Base-by-base conservation (phyloP, 441 rosid genomes). In the Manihot esculenta region DNA sequence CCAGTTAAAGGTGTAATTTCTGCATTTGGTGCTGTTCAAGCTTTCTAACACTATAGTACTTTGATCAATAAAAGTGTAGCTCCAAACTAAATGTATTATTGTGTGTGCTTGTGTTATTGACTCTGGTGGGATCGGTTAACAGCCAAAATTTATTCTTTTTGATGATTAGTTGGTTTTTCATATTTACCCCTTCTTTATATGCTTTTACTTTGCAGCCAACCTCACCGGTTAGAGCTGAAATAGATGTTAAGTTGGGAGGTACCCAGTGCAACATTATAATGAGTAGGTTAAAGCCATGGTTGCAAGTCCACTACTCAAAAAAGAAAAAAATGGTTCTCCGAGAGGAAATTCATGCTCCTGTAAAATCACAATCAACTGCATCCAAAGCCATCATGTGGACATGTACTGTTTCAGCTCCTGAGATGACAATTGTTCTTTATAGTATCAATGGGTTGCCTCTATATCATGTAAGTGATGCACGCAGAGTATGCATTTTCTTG, bases 351-450 rank as follows among this genome's bases (percentile, higher is more conserved):
- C 77, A 85, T 78, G 51, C 81, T 62, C 51, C 56, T 13, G 80
- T 75, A 72, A 92, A 78, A 84, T 75, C 88, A 58, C 85, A 80
- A 77, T 77, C 87, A 26, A 71, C 84, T 50, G 91, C 84, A 70
- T 75, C 80, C 42, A 88, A 89, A 82, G 82, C 81, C 74, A 75
- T 96, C 54, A 84, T 89, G 88, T 96, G 99, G 99, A 92, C 99
- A 23, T 83, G 96, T 82, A 92, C 96, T 72, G 83, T 89, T 74
- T 90, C 99, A 57, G 99, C 99, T 68, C 99, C 99, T 75, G 99
- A 96, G 86, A 88, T 96, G 97, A 89, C 92, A 67, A 45, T 88
- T 75, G 86, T 90, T 81, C 84, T 96, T 17, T 85, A 86, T 73
- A 80, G 86, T 76, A 64, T 86, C 77, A 77, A 76, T 44, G 92